Base-by-base conservation (phyloP, 306 rosid species). In the Senna siamea region DNA sequence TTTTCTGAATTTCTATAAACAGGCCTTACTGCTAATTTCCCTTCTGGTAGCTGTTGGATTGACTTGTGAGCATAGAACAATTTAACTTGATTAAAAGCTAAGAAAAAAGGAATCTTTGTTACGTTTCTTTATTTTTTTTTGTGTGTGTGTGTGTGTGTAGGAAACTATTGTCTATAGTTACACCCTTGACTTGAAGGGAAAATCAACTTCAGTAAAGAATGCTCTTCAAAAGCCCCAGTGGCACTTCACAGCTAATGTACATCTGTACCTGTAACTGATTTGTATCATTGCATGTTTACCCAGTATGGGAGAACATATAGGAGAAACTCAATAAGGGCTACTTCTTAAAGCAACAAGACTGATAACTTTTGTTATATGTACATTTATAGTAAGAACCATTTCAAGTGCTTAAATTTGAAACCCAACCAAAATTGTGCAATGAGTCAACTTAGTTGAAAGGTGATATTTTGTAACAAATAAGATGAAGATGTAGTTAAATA, bases 351-450 rank as follows among this genome's bases (percentile, higher is more conserved):
- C n/a, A 52, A 12, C n/a, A 41, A 26, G 9, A 34, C 26, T 71
- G 1, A 4, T 53, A 55, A 19, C 47, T 72, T 19, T 11, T 40
- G 40, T 77, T 30, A 48, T 26, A 50, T 13, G 20, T 28, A 41
- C 74, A 72, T 30, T 47, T 67, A 61, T 51, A 30, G 38, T 41
- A 53, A 68, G 59, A 69, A 74, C 61, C 66, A 66, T 26, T 32
- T 40, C 40, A 70, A 61, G 20, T 13, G 53, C 13, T 43, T 9
- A 20, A 58, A 69, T 56, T 9, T 22, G 53, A 74, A 66, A 58
- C 7, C 73, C 57, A 64, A 72, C 55, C 65, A 76, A 26, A 40
- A 61, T 15, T 47, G 55, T 51, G 52, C 35, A 23, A 26, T 15
- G n/a, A 37, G n/a, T n/a, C n/a, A n/a, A n/a, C n/a, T n/a, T n/a